Percentiles rank a stretch among this genome's conserved stretches.
Evolutionary conservation across 2,329 filamentous ascomycete species (phyloP).

Genomic region (Coleophoma cylindrospora): DNA sequence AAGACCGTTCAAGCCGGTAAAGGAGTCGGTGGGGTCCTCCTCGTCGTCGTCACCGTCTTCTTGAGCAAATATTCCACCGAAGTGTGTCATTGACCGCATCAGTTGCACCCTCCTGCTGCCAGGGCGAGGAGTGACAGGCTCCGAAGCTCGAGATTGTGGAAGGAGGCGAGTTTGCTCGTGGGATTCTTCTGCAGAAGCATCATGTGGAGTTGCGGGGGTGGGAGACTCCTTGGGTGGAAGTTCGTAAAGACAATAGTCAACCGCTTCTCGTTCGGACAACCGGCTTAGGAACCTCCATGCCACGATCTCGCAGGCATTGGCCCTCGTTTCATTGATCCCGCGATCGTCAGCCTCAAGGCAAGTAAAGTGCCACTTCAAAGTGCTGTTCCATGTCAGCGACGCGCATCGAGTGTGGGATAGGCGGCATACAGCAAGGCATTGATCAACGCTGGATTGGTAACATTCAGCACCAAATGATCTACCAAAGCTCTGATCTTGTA

Average conservation of each 20-base stretch:
- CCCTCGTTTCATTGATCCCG: slow-evolving; percentile 62
- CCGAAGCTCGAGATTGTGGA: slow-evolving; percentile 20
- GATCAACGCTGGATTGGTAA: slow-evolving; percentile 65
- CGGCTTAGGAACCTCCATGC: slow-evolving; percentile 73
- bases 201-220: slow-evolving; percentile 1
- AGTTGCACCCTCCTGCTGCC: slow-evolving; percentile 18
- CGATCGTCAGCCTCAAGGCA: slow-evolving; percentile 55
- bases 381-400: slow-evolving; percentile 38
- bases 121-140: slow-evolving; percentile 11
- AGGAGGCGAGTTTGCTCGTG: slow-evolving; percentile 20
- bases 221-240: slow-evolving; percentile 40
- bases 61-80: slow-evolving; percentile 31
- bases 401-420: not conserved
- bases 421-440: slow-evolving; percentile 65
- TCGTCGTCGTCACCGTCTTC: slow-evolving; percentile 38
- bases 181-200: slow-evolving; percentile 7
- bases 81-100: slow-evolving; percentile 47
- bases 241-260: slow-evolving; percentile 71
- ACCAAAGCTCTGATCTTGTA: slow-evolving; percentile 53
- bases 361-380: slow-evolving; percentile 70
- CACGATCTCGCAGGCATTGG: slow-evolving; percentile 73
- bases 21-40: slow-evolving; percentile 63
- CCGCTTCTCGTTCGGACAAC: slow-evolving; percentile 66
- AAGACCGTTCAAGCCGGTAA: slow-evolving; percentile 76
- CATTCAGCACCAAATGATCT: slow-evolving; percentile 55